Evolutionary conservation across 805 yeast species (phyloP), one percentile per base, ranked within the genome.

Genomic region (Pichia eremophila): DNA sequence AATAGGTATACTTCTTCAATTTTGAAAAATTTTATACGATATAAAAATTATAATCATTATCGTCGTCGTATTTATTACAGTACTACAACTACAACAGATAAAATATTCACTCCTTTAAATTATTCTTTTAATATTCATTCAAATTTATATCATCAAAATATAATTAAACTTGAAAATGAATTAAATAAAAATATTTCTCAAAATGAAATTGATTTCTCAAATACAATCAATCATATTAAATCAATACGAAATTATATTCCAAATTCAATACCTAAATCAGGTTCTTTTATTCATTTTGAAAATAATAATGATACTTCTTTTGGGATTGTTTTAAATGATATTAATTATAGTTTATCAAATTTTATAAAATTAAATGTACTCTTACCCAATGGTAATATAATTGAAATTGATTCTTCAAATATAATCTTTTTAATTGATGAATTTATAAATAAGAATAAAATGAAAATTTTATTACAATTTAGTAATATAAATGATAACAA

Each of bases 301-400:
- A 41, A 32, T 4, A n/a, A 35, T 17, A 34, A 27, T 17, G 36
- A 32, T 3, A 14, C 36, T 39, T 27, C 12, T 32, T 47, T 54
- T 27, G 59, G 57, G 2, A 45, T 56, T 9, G 48, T 55, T 1
- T 31, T 54, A 7, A 44, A 51, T 14, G 52, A 56, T 25, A 46
- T 48, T 11, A 45, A 44, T 5, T 44, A 43, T 22, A 43, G 45
- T 18, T 40, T 54, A 10, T 41, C 44, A 1, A 45, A 43, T 8
- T 19, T 32, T 11, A 39, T 43, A 14, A 36, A 27, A 6, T 40
- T 46, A 19, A 34, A 46, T 14, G 48, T 57, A 3, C 43, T 58
- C 18, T 41, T 52, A 36, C 45, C 56, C 10, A 47, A 67, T 34
- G 73, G 74, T 17, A 83, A 81, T 51, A 81, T 79, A 49, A 74